A percentile compares a stretch with the other conserved stretches of the same genome.
phyloP scores from a whole-genome alignment of 2,329 filamentous ascomycete genomes.

The Ophiostoma piceae region DNA sequence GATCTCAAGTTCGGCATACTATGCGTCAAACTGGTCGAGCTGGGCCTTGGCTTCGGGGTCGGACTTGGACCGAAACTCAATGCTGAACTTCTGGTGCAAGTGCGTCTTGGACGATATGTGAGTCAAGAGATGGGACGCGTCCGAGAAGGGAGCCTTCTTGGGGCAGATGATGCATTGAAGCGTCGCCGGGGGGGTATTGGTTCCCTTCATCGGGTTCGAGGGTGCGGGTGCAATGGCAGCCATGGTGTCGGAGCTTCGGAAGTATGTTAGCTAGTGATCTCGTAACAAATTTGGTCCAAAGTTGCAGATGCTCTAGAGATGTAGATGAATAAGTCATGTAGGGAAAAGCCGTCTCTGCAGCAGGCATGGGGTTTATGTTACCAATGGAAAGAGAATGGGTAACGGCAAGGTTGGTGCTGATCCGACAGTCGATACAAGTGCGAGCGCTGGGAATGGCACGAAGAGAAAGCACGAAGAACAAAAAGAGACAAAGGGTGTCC shows the following conservation, averaged over 20 bases:
- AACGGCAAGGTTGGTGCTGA: not conserved
- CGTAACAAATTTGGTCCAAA: not conserved
- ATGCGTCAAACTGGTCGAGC: constrained; percentile 66
- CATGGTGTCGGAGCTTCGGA: constrained; percentile 33
- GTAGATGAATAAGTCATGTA: not conserved
- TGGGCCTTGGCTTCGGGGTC: constrained; percentile 59
- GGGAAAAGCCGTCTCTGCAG: not conserved
- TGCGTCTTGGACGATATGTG: constrained; percentile 93
- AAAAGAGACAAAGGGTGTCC: not conserved
- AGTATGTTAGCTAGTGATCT: not conserved
- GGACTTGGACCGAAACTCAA: constrained; percentile 64
- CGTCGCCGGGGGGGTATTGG: constrained; percentile 42
- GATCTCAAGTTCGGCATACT: constrained; percentile 70
- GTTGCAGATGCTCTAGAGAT: not conserved
- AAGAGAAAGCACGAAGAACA: not conserved
- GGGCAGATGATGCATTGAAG: constrained; percentile 80
- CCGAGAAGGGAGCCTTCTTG: constrained; percentile 74
- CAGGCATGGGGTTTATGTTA: not conserved
- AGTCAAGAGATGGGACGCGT: constrained; percentile 85
- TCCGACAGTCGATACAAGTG: not conserved
- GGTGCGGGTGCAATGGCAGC: constrained; percentile 30
- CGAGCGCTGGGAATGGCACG: not conserved
- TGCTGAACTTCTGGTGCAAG: constrained; percentile 74
- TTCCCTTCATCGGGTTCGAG: not conserved
- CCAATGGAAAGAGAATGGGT: not conserved